Evolutionary conservation across 2,329 filamentous ascomycete species (phyloP), one percentile per base, ranked within the genome.

Genomic region (Dothideomycetes sp.): DNA sequence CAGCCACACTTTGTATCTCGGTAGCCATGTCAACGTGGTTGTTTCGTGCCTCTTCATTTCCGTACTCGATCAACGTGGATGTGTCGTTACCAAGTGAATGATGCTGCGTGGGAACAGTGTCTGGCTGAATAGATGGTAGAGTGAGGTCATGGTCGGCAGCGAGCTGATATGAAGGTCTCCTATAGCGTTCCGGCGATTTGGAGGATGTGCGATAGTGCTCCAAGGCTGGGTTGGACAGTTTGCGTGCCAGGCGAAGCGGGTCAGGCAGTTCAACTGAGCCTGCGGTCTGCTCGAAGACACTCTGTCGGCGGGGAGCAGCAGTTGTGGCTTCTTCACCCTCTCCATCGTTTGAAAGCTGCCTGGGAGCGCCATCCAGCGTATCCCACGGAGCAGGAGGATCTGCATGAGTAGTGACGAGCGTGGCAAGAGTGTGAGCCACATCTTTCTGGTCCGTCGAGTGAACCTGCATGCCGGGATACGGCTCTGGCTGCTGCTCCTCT

Each of bases 131-230:
- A 16, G 64, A 64, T 15, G 64, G 60, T n/a, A 68, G 52, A 51
- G 56, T 44, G 53, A 59, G 39, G 53, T 54, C 43, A 44, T 59
- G 29, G 50, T 53, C 41, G 50, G 49, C 24, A 47, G 50, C 44
- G 52, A 52, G 45, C 53, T 49, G 37, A 49, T 64, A 46, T 51
- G 63, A 56, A 9, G 44, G 19, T 32, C 59, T 54, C n/a, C 52
- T 45, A 38, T 57, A 56, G 47, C 63, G 60, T 43, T 67, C 62
- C 31, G 65, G 65, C 34, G 64, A 68, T 29, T 56, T 55, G 30
- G 58, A 27, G 22, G 22, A 57, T 45, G 67, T 60, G 45, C 65
- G 64, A 48, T 68, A 68, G 34, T 66, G 64, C 17, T 68, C 62
- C 33, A 69, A 58, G 2, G 65, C 64, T 4, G 66, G 65, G 18